Conservation (phyloP, 805 yeast species). For the Ogataea trehaloabstinens region DNA sequence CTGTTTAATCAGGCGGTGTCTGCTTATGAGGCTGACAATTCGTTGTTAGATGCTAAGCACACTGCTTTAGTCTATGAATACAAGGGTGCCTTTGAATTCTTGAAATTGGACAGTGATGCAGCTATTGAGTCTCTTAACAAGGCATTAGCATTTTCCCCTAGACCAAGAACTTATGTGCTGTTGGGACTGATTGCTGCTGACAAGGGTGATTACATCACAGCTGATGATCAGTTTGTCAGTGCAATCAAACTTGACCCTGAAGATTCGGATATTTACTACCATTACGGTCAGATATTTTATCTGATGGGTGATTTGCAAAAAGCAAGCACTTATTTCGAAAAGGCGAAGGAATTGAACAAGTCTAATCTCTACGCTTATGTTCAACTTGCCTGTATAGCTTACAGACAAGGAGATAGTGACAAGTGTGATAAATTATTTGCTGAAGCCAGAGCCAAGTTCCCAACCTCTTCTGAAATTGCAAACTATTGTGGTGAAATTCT, state of each 20-base stretch:
- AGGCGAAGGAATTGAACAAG: constrained; percentile 72
- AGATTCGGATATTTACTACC: constrained; percentile 85
- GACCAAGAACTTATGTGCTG: constrained; percentile 79
- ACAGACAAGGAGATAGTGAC: constrained; percentile 65
- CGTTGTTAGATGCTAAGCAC: constrained; percentile 35
- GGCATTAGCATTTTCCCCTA: constrained; percentile 66
- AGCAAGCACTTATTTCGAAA: constrained; percentile 73
- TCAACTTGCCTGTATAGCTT: constrained; percentile 89
- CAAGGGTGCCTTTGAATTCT: constrained; percentile 77
- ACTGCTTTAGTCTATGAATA: constrained; percentile 81
- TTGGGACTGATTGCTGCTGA: constrained; percentile 85
- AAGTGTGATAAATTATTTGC: constrained; percentile 63
- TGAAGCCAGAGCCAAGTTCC: constrained; percentile 70
- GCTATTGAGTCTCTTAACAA: constrained; percentile 65
- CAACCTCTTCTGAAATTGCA: constrained; percentile 87
- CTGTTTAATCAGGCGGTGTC: constrained; percentile 58
- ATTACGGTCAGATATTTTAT: constrained; percentile 89
- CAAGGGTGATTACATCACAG: constrained; percentile 58
- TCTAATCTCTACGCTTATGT: constrained; percentile 80
- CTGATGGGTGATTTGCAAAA: constrained; percentile 68
- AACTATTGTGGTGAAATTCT: constrained; percentile 94
- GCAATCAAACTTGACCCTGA: constrained; percentile 70
- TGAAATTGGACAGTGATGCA: constrained; percentile 66
- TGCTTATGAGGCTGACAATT: constrained; percentile 34
- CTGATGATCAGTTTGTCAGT: constrained; percentile 62